These are phyloP conservation scores for Pleurotus tuber-regium DNA, from an alignment of 768 basidiomycete genomes.

Conservation along the genomic window DNA sequence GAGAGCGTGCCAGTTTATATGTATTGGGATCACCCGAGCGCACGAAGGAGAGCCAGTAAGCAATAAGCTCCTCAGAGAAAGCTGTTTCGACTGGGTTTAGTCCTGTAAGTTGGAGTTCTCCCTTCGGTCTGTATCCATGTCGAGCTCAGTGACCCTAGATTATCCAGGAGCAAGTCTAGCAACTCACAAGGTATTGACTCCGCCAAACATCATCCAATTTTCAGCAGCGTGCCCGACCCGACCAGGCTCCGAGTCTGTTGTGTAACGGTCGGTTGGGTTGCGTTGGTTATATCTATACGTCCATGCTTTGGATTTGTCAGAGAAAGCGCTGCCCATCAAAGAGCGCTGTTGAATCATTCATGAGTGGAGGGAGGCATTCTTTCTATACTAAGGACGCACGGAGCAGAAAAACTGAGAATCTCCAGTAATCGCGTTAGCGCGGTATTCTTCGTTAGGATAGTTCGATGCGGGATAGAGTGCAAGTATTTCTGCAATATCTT, in stretches of 20 bases:
- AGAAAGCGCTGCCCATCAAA: slow-evolving; percentile 42
- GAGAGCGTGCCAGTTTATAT: slow-evolving; percentile 49
- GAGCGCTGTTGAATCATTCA: slow-evolving; percentile 34
- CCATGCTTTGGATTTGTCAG: slow-evolving; percentile 36
- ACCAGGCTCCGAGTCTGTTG: slow-evolving; percentile 21
- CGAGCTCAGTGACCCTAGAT: no score
- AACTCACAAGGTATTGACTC: slow-evolving; percentile 56
- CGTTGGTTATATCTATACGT: slow-evolving; percentile 61
- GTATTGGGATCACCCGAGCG: slow-evolving; percentile 55
- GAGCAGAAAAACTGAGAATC: slow-evolving; percentile 51
- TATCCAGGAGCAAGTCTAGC: no score
- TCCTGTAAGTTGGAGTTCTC: no score
- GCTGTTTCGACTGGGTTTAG: slow-evolving; percentile 41
- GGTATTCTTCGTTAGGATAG: slow-evolving; percentile 40
- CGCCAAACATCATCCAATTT: slow-evolving; percentile 67
- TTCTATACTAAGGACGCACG: slow-evolving; percentile 43
- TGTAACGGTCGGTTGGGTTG: slow-evolving; percentile 35
- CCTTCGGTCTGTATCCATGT: slow-evolving; percentile 50
- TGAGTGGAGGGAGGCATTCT: no score
- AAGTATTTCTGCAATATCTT: slow-evolving; percentile 35
- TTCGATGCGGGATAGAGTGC: slow-evolving; percentile 40
- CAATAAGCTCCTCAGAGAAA: slow-evolving; percentile 58
- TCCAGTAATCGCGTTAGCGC: slow-evolving; percentile 44
- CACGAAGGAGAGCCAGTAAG: slow-evolving; percentile 67
- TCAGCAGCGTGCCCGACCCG: slow-evolving; percentile 51